Percentiles rank a stretch among this genome's conserved stretches.
Conservation (phyloP, 1,284 basidiomycete species). For the Prillingera fragicola region DNA sequence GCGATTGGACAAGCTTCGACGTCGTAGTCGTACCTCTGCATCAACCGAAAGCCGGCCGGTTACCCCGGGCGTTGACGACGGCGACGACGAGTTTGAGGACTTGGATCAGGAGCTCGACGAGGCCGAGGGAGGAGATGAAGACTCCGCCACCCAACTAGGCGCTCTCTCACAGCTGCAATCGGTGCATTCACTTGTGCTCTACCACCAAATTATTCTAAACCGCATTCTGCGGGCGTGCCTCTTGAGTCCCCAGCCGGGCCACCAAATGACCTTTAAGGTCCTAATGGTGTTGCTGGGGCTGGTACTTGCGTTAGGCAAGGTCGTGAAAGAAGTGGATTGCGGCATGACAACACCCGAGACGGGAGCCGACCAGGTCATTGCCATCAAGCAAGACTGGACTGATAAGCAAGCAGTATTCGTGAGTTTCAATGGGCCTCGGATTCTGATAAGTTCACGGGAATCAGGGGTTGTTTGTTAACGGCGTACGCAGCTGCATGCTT, state of each 20-base stretch:
- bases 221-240: slow-evolving; percentile 71
- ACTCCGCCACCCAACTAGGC: slow-evolving; percentile 15
- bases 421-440: no score
- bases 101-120: slow-evolving; percentile 12
- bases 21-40: slow-evolving; percentile 1
- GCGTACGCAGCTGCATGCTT: slow-evolving; percentile 29
- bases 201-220: slow-evolving; percentile 66
- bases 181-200: slow-evolving; percentile 65
- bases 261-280: slow-evolving; percentile 59
- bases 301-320: slow-evolving; percentile 64
- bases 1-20: slow-evolving; percentile 35
- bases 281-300: slow-evolving; percentile 62
- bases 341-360: slow-evolving; percentile 59
- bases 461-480: background rate
- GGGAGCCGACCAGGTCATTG: slow-evolving; percentile 53
- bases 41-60: slow-evolving; percentile 17
- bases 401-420: slow-evolving; percentile 59
- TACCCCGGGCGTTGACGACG: slow-evolving; percentile 19
- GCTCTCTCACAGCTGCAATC: slow-evolving; percentile 49
- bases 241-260: slow-evolving; percentile 57
- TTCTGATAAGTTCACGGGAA: background rate
- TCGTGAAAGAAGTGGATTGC: slow-evolving; percentile 59
- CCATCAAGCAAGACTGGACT: slow-evolving; percentile 56
- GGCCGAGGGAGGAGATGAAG: slow-evolving; percentile 27
- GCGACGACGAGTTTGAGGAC: slow-evolving; percentile 20